Evolutionary conservation across 2,329 filamentous ascomycete genomes (phyloP).

Genomic region (Botrytis byssoidea): DNA sequence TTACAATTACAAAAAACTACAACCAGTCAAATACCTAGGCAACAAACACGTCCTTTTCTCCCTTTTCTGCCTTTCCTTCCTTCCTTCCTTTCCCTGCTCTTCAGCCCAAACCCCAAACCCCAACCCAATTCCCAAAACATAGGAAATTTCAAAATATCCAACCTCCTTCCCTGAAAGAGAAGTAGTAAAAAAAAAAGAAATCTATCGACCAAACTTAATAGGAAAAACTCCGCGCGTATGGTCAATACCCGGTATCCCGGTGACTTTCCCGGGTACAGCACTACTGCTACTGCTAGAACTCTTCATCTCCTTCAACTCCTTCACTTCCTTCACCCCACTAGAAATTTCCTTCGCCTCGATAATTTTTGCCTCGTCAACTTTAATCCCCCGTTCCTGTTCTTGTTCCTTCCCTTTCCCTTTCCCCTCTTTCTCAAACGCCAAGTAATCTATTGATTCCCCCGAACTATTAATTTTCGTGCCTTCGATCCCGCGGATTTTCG

Average conservation of each 20-base stretch:
- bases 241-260: background rate
- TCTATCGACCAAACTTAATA: background rate
- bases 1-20: too few relatives aligned
- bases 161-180: too few relatives aligned
- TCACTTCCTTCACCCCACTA: background rate
- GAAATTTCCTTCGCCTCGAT: background rate
- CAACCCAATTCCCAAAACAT: too few relatives aligned
- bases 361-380: background rate
- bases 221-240: background rate
- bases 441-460: background rate
- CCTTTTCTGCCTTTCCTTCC: too few relatives aligned
- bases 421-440: background rate
- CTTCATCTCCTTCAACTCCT: background rate
- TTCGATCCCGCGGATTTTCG: background rate
- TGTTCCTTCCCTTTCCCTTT: background rate
- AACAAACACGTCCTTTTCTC: too few relatives aligned
- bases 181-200: background rate
- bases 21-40: too few relatives aligned
- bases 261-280: background rate
- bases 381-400: background rate
- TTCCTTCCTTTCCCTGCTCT: too few relatives aligned
- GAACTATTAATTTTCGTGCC: background rate
- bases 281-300: background rate
- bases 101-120: too few relatives aligned
- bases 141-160: too few relatives aligned